phyloP scores from a whole-genome alignment of 2,329 filamentous ascomycete species.

The Phyllosticta citriasiana region DNA sequence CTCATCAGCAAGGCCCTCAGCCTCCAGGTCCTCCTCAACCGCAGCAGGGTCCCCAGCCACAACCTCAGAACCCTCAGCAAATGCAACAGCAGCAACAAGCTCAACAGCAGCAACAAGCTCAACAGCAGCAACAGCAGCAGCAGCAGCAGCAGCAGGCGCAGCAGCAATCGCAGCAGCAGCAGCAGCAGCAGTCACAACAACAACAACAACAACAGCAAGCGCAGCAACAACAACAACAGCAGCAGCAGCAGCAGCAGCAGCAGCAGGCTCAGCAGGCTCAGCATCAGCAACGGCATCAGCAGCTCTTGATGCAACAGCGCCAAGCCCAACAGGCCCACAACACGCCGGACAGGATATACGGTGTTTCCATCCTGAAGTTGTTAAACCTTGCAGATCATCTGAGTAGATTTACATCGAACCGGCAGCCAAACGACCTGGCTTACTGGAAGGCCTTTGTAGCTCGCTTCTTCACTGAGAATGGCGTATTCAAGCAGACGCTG shows the following conservation, averaged over 20 bases:
- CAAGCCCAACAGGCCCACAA: slow-evolving; percentile 16
- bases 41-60: slow-evolving; percentile 14
- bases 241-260: slow-evolving; percentile 12
- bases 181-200: slow-evolving; percentile 14
- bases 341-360: slow-evolving; percentile 22
- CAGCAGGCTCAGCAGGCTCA: slow-evolving; percentile 16
- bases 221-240: slow-evolving; percentile 13
- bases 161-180: slow-evolving; percentile 22
- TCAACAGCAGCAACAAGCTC: slow-evolving; percentile 13
- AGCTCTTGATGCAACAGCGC: slow-evolving; percentile 17
- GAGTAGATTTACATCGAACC: slow-evolving; percentile 41
- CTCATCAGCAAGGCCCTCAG: slow-evolving; percentile 9
- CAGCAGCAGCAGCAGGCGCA: slow-evolving; percentile 14
- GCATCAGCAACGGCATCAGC: slow-evolving; percentile 21
- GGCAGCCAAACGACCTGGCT: slow-evolving; percentile 51
- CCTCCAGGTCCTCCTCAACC: slow-evolving; percentile 6
- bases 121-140: slow-evolving; percentile 13
- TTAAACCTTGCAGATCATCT: slow-evolving; percentile 48
- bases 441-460: slow-evolving; percentile 75
- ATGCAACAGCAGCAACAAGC: slow-evolving; percentile 33
- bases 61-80: slow-evolving; percentile 26
- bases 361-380: slow-evolving; percentile 41
- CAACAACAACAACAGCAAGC: slow-evolving; percentile 18
- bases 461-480: slow-evolving; percentile 69
- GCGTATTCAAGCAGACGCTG: slow-evolving; percentile 66